A percentile compares a stretch with the other conserved stretches of the same genome.
Evolutionary conservation across 495 filamentous ascomycete species (phyloP).

Genomic region (Margaritispora aquatica): DNA sequence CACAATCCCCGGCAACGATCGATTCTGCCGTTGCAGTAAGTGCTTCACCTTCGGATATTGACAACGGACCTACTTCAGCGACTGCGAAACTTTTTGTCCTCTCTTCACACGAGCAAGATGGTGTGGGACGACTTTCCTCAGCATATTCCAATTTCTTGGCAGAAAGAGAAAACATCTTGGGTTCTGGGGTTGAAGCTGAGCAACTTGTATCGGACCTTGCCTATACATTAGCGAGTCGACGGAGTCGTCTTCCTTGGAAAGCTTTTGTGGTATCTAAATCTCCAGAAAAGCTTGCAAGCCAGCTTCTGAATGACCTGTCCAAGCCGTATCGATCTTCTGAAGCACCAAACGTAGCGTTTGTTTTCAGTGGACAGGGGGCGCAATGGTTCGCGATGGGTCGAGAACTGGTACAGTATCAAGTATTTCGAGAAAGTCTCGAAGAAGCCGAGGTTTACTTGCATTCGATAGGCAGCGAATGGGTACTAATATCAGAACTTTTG

Average conservation of each 20-base stretch:
- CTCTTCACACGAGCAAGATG: constrained; percentile 27
- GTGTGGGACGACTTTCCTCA: constrained; percentile 11
- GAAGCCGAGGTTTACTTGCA: neutral
- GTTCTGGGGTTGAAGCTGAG: neutral
- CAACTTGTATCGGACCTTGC: constrained; percentile 18
- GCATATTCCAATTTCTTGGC: constrained; percentile 5
- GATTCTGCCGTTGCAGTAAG: constrained; percentile 4
- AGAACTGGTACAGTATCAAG: constrained; percentile 32
- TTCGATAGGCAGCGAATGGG: constrained; percentile 10
- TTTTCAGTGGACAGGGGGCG: constrained; percentile 28
- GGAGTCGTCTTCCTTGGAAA: constrained; percentile 27
- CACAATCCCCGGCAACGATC: neutral
- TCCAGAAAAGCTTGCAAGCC: neutral
- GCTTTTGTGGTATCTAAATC: neutral
- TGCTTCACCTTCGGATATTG: neutral
- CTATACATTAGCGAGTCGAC: constrained; percentile 24
- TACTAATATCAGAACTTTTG: neutral
- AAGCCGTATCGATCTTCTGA: constrained; percentile 12
- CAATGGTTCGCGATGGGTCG: constrained; percentile 56
- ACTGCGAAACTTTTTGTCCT: constrained; percentile 19
- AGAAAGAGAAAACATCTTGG: neutral
- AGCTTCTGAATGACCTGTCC: neutral
- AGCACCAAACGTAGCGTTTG: constrained; percentile 3
- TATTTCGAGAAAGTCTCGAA: constrained; percentile 23
- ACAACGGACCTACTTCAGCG: neutral